These are phyloP conservation scores for Claviceps purpurea DNA, from an alignment of 2,329 filamentous ascomycete genomes.

Conservation along the genomic window DNA sequence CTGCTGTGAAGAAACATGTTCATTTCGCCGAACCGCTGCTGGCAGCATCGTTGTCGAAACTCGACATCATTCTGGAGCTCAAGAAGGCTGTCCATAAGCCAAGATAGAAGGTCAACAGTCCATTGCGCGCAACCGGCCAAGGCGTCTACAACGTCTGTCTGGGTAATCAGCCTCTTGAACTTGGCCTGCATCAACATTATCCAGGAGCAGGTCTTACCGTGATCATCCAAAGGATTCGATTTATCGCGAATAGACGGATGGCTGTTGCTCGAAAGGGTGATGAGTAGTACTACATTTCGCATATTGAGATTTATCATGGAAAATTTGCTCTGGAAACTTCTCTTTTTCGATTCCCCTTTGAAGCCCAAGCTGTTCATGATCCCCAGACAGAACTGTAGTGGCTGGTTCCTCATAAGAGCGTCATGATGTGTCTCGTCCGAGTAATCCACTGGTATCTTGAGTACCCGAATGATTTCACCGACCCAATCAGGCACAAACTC, in stretches of 20 bases:
- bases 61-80: slow-evolving; percentile 37
- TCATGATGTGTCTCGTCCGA: slow-evolving; percentile 62
- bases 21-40: slow-evolving; percentile 34
- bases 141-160: slow-evolving; percentile 55
- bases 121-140: slow-evolving; percentile 66
- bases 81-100: slow-evolving; percentile 47
- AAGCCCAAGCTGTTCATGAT: slow-evolving; percentile 70
- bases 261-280: slow-evolving; percentile 49
- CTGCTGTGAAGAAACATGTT: slow-evolving; percentile 36
- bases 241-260: slow-evolving; percentile 40
- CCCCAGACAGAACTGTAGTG: slow-evolving; percentile 64
- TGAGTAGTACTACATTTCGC: slow-evolving; percentile 54
- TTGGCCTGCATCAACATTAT: background rate
- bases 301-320: slow-evolving; percentile 64
- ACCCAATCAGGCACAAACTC: slow-evolving; percentile 51
- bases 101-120: slow-evolving; percentile 57
- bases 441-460: slow-evolving; percentile 69
- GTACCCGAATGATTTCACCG: slow-evolving; percentile 51
- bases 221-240: slow-evolving; percentile 49
- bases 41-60: slow-evolving; percentile 37
- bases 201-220: slow-evolving; percentile 16
- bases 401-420: slow-evolving; percentile 56
- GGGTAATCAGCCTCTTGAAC: background rate
- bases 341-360: slow-evolving; percentile 44
- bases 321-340: slow-evolving; percentile 58